Base-by-base conservation (phyloP, 148 eudicot genomes). In the Vaccinium corymbosum region DNA sequence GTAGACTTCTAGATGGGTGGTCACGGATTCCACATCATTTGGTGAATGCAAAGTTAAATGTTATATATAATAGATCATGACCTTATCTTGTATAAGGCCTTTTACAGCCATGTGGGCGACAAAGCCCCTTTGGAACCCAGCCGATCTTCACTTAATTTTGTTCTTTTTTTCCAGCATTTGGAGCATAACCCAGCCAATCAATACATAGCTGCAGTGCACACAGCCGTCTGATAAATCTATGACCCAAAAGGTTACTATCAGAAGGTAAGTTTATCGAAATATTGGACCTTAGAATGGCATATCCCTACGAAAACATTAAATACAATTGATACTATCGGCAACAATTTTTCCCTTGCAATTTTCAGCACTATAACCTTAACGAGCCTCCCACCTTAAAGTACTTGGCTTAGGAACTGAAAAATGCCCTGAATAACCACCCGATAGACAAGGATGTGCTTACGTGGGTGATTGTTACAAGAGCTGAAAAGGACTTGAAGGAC, bases 371-470 rank as follows among this genome's bases (percentile, higher is more conserved):
- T 66, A 25, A 66, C 6, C 38, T 66, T 66, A 25, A 66, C 16
- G 16, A 15, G 25, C 16, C 15, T 66, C 25, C 35, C 15, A 25
- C 12, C 70, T n/a, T 64, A 25, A 25, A 25, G 12, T 25, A 27
- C 15, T 11, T 66, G 32, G 35, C 25, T 79, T 74, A 94, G 97
- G 92, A 92, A 13, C 3, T 95, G 82, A 92, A 95, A 3, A 56
- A 83, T 16, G 96, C 98, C 0, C 75, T 93, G 22, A 84, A 87
- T 38, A 88, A 88, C 90, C 83, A 84, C 0, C 92, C 93, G 73
- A 89, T 92, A 3, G 93, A 97, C 82, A 98, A 94, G 81, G 97
- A 95, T 42, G 84, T 92, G 10, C 77, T 97, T 46, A 93, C 98
- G 50, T 87, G 83, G 35, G 86, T 79, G 76, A 72, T 80, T 15